phyloP scores from a whole-genome alignment of 306 rosid species.

The Styphnolobium japonicum region DNA sequence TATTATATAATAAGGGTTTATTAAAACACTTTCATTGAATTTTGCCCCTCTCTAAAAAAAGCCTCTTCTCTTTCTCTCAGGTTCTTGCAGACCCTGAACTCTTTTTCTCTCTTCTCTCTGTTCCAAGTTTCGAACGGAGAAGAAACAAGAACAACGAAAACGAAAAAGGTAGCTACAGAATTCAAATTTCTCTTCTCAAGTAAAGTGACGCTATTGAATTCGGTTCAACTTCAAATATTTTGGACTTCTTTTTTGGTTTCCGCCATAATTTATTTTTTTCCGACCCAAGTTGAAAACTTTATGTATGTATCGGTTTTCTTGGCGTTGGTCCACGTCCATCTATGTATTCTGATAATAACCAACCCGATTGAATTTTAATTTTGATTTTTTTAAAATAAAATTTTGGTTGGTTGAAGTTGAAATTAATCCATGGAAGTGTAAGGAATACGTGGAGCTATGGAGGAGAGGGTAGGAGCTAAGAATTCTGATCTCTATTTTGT shows the following conservation, averaged over 20 bases:
- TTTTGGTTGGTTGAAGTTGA: not conserved
- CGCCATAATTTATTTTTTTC: not conserved
- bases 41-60: slow-evolving; percentile 39
- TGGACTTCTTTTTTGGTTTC: not conserved
- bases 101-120: slow-evolving; percentile 32
- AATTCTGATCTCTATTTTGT: not conserved
- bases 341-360: not conserved
- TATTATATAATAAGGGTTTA: not conserved
- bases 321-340: not conserved
- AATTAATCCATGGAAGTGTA: not conserved
- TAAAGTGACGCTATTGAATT: not conserved
- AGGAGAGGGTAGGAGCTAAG: not conserved
- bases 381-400: not conserved
- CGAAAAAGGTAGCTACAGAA: slow-evolving; percentile 36
- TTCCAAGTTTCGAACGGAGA: slow-evolving; percentile 30
- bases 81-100: not conserved
- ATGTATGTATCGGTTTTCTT: not conserved
- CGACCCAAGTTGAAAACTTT: not conserved
- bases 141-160: not conserved
- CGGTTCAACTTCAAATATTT: not conserved
- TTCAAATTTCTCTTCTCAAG: slow-evolving; percentile 10
- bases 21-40: slow-evolving; percentile 25
- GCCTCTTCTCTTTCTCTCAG: slow-evolving; percentile 25
- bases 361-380: not conserved
- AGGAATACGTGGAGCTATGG: slow-evolving; percentile 5